Conservation (phyloP, 2,329 filamentous ascomycete species). For the Aureobasidium namibiae region DNA sequence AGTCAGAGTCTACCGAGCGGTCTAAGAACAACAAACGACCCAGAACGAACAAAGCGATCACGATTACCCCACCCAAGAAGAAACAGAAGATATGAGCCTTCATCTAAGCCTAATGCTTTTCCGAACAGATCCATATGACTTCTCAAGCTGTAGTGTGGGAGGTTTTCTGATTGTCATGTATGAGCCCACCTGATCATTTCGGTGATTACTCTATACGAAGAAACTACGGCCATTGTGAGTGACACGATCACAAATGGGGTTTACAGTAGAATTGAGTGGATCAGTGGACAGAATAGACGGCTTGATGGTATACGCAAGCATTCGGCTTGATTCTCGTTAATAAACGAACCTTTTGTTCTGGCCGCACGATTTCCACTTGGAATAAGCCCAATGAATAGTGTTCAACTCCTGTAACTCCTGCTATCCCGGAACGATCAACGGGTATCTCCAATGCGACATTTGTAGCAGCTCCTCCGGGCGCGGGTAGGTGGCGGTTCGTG, state of each 20-base stretch:
- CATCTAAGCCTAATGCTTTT: no score
- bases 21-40: neutral
- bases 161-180: no score
- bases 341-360: neutral
- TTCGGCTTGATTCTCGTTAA: neutral
- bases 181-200: no score
- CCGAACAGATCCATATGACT: no score
- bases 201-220: no score
- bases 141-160: no score
- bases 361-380: neutral
- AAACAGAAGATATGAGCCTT: neutral
- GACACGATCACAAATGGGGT: no score
- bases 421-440: neutral
- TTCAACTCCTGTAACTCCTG: conserved; percentile 4
- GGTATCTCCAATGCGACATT: conserved; percentile 4
- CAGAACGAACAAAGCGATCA: neutral
- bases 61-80: neutral
- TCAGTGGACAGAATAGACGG: neutral
- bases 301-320: neutral
- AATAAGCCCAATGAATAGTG: neutral
- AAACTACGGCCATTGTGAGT: no score
- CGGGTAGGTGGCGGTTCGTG: neutral
- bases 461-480: neutral
- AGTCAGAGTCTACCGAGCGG: neutral
- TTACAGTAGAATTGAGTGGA: no score